phyloP scores from a whole-genome alignment of 176 grass and related monocot species.

The Carex myosuroides region DNA sequence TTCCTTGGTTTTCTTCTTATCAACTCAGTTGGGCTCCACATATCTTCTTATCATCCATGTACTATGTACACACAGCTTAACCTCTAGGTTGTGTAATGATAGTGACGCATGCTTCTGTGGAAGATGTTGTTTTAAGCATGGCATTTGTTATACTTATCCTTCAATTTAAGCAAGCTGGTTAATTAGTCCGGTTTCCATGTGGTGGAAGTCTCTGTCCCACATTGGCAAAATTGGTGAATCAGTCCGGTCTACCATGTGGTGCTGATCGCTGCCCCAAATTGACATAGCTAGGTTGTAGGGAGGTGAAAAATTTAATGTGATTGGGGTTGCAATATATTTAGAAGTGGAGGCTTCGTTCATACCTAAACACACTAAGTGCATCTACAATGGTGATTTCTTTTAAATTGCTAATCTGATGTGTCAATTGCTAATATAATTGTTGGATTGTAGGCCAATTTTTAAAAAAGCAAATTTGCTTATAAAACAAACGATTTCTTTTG shows the following conservation, averaged over 20 bases:
- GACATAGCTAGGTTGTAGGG: background rate
- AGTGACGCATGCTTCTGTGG: background rate
- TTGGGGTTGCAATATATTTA: background rate
- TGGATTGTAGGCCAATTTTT: no score
- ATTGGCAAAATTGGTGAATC: background rate
- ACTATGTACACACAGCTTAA: background rate
- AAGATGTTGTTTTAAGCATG: background rate
- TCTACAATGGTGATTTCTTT: no score
- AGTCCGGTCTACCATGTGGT: background rate
- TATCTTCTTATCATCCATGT: background rate
- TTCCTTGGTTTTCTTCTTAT: background rate
- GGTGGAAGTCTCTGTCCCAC: background rate
- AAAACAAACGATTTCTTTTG: no score
- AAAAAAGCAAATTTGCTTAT: no score
- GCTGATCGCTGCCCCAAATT: background rate
- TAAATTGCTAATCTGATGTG: no score
- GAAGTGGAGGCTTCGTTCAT: no score
- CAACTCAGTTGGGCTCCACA: background rate
- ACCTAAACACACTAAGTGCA: no score
- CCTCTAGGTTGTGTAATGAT: background rate
- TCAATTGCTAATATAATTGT: no score
- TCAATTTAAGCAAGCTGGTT: background rate
- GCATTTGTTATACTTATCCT: background rate
- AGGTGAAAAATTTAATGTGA: background rate
- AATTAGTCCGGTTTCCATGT: background rate